Evolutionary conservation across 805 yeast species (phyloP).

Genomic region (Teunomyces atbi): DNA sequence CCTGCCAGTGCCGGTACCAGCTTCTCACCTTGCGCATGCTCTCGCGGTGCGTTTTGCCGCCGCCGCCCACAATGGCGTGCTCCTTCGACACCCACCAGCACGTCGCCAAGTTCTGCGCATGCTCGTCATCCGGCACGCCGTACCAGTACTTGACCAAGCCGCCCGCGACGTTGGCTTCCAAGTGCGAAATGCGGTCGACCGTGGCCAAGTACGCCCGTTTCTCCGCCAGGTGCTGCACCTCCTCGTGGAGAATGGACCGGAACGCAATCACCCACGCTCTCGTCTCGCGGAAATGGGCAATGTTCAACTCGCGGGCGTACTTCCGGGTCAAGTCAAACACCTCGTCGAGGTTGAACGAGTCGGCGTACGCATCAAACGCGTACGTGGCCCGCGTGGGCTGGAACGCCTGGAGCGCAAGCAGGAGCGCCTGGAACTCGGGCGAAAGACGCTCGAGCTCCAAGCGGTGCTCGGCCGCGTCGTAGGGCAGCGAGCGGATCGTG

Average conservation of each 20-base stretch:
- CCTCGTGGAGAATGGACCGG: constrained; percentile 26
- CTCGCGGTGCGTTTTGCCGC: constrained; percentile 29
- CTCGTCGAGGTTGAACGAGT: constrained; percentile 26
- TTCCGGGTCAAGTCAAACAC: constrained; percentile 16
- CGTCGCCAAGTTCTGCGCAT: constrained; percentile 37
- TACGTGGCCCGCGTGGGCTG: constrained; percentile 15
- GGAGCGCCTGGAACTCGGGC: constrained; percentile 20
- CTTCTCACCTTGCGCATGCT: constrained; percentile 27
- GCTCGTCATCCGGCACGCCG: constrained; percentile 31
- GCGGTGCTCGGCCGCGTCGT: constrained; percentile 23
- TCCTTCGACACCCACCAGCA: constrained; percentile 34
- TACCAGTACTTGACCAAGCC: constrained; percentile 41
- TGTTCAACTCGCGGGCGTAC: constrained; percentile 10
- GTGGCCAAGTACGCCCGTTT: constrained; percentile 24
- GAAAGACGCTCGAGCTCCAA: constrained; percentile 22
- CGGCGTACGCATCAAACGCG: constrained; percentile 22
- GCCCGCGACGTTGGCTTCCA: constrained; percentile 35
- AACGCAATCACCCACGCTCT: constrained; percentile 33
- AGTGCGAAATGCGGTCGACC: constrained; percentile 32
- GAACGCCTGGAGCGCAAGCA: constrained; percentile 31
- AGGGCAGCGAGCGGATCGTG: constrained; percentile 30
- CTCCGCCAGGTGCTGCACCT: constrained; percentile 21
- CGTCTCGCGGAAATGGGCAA: constrained; percentile 12
- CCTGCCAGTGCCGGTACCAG: constrained; percentile 36
- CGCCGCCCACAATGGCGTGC: constrained; percentile 34